Percentiles rank a stretch among this genome's conserved stretches.
Evolutionary conservation across 1,139 yeast genomes (phyloP).

Genomic region (Magnusiomyces tetraspermus): DNA sequence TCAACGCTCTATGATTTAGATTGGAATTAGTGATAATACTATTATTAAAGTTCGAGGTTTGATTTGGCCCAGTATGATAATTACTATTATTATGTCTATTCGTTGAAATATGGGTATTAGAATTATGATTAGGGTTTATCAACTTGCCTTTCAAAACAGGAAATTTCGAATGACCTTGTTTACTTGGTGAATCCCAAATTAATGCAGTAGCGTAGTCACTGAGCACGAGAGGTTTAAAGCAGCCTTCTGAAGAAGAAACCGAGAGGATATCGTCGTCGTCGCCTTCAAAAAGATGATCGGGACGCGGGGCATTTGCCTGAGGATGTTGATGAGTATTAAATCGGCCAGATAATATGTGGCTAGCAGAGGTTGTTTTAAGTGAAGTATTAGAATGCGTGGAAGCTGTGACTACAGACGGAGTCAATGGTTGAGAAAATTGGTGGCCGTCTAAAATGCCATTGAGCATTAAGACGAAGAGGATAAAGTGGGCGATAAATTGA

Average conservation of each 20-base stretch:
- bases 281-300: too few species aligned
- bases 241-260: slow-evolving; percentile 36
- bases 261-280: slow-evolving; percentile 20
- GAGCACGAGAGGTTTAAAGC: slow-evolving; percentile 57
- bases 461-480: not conserved
- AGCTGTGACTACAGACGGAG: not conserved
- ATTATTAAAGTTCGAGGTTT: too few species aligned
- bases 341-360: not conserved
- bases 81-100: not conserved
- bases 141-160: not conserved
- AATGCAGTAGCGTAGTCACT: slow-evolving; percentile 46
- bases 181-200: slow-evolving; percentile 3
- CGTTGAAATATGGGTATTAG: not conserved
- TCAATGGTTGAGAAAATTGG: not conserved
- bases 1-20: too few species aligned
- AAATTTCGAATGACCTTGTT: not conserved
- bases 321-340: not conserved
- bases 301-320: not conserved
- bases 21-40: too few species aligned
- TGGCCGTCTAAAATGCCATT: not conserved
- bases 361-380: not conserved
- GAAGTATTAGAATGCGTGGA: not conserved
- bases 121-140: too few species aligned
- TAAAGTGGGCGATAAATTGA: not conserved
- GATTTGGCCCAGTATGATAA: too few species aligned